A percentile compares a stretch with the other conserved stretches of the same genome.
These are phyloP conservation scores for Talaromyces nanjingensis DNA, from an alignment of 495 filamentous ascomycete species.

Conservation along the genomic window DNA sequence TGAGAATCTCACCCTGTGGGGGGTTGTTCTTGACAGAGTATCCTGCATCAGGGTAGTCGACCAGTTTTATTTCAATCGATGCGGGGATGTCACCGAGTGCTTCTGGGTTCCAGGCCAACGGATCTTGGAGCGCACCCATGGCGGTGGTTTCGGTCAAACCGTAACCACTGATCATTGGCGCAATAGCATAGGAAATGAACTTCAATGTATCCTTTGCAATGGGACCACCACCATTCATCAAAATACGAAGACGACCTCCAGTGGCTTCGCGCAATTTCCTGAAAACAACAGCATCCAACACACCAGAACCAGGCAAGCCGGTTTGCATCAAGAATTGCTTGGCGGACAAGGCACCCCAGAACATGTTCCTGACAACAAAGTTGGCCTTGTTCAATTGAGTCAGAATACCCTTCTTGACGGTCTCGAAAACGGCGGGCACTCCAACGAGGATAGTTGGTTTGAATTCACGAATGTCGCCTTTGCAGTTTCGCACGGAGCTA, in stretches of 20 bases:
- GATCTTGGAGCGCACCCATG: conserved; percentile 90
- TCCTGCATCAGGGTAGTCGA: conserved; percentile 91
- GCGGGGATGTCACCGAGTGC: conserved; percentile 78
- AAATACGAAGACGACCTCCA: conserved; percentile 70
- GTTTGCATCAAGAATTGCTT: conserved; percentile 73
- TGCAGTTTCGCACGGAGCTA: conserved; percentile 82
- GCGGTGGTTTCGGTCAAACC: conserved; percentile 92
- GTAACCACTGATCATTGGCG: conserved; percentile 89
- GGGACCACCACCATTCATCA: conserved; percentile 83
- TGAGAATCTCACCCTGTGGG: conserved; percentile 93
- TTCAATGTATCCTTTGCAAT: conserved; percentile 79
- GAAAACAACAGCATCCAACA: conserved; percentile 76
- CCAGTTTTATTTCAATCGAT: conserved; percentile 83
- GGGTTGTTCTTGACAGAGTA: conserved; percentile 82
- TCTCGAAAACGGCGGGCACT: conserved; percentile 95
- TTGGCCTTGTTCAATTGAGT: conserved; percentile 73
- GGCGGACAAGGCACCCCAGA: conserved; percentile 83
- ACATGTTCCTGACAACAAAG: conserved; percentile 69
- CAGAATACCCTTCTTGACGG: conserved; percentile 95
- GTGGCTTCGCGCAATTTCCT: conserved; percentile 90
- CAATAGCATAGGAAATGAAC: conserved; percentile 84
- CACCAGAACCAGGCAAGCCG: conserved; percentile 63
- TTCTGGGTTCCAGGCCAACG: conserved; percentile 77
- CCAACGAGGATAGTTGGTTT: conserved; percentile 87
- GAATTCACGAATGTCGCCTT: conserved; percentile 92